Conservation (phyloP, 345 rosid genomes). For the Populus nigra region DNA sequence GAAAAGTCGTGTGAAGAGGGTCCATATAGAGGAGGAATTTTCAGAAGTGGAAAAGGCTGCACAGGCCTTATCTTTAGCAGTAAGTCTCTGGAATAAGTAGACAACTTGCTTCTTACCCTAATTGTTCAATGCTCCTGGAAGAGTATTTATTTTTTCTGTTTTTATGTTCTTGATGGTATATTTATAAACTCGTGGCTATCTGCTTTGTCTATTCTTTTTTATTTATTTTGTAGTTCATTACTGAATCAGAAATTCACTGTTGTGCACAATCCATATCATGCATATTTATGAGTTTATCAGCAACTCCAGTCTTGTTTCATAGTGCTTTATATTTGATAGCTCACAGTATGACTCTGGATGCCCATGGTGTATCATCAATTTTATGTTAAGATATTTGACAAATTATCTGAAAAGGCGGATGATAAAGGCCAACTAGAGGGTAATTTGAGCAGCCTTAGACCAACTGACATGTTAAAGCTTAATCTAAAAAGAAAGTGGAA, state of each 20-base stretch:
- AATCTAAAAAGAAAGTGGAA: too few species aligned
- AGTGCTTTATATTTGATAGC: background rate
- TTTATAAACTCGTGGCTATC: background rate
- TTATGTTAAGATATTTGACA: too few species aligned
- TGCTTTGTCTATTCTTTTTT: background rate
- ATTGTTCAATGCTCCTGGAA: background rate
- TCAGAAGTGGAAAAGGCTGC: constrained; percentile 63
- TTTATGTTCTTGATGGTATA: background rate
- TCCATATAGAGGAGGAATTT: constrained; percentile 68
- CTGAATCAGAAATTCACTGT: background rate
- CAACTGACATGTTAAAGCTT: too few species aligned
- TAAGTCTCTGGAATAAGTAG: constrained; percentile 32
- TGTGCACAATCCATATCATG: background rate
- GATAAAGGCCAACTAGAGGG: too few species aligned
- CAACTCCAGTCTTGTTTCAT: background rate
- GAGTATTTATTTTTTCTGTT: background rate
- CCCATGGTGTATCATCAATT: background rate
- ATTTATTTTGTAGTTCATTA: background rate
- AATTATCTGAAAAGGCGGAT: too few species aligned
- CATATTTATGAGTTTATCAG: background rate
- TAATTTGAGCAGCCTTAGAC: too few species aligned
- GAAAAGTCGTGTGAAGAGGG: constrained; percentile 78
- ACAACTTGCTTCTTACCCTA: background rate
- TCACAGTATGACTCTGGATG: background rate
- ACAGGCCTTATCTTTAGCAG: constrained; percentile 66